phyloP scores from a whole-genome alignment of 257 asterid genomes.

The Solanum stenotomum region DNA sequence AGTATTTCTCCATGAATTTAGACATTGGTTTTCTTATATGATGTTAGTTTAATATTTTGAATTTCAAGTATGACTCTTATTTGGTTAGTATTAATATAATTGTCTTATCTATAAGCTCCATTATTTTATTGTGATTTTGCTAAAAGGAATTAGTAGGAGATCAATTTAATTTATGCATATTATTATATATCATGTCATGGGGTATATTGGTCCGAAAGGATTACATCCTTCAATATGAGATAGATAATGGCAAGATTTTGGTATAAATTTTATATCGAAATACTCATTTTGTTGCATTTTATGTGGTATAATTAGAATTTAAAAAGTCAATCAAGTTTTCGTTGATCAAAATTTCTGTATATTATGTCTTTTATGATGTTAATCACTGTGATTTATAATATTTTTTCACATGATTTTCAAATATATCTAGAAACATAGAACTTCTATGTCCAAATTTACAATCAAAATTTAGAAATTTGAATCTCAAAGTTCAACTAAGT shows the following conservation, averaged over 20 bases:
- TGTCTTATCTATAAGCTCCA: background rate
- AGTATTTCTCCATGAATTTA: background rate
- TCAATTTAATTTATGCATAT: background rate
- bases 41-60: constrained; percentile 11
- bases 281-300: background rate
- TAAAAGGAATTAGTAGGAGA: background rate
- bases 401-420: background rate
- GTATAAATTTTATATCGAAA: background rate
- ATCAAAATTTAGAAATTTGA: background rate
- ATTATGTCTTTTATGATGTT: background rate
- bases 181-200: background rate
- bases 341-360: background rate
- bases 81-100: background rate
- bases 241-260: background rate
- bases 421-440: background rate
- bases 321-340: background rate
- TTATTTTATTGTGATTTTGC: background rate
- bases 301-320: background rate
- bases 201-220: background rate
- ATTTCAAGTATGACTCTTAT: constrained; percentile 24
- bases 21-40: background rate
- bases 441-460: accelerated
- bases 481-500: background rate
- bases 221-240: background rate
- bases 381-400: background rate